Evolutionary conservation across 2,329 filamentous ascomycete genomes (phyloP), one percentile per base, ranked within the genome.

Genomic region (Simplicillium aogashimaense): DNA sequence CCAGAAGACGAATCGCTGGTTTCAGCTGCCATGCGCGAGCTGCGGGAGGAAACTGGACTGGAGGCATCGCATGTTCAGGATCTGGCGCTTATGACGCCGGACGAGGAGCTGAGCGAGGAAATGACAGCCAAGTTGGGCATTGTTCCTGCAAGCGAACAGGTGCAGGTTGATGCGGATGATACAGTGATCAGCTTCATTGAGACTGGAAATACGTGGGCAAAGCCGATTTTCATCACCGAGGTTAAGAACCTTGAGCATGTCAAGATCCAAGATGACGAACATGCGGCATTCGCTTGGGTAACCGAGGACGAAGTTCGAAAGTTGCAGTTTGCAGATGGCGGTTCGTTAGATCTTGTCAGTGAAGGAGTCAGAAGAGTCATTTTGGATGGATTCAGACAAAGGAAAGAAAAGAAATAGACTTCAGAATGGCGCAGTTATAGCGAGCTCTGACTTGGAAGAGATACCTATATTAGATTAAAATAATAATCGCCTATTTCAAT

Each of bases 11-110:
- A 37, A 10, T 60, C 46, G 9, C 50, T 67, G 6, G 50, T 68
- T 13, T 48, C 55, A 28, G 56, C 53, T 11, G 55, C 56, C 3
- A 62, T 59, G 6, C 61, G 70, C 20, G 70, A 74, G 51, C 55
- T 74, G 2, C 59, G 54, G 52, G 70, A 73, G 47, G 69, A 72
- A 47, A 51, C 66, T 0, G 60, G 63, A 0, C 55, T 72, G 1
- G 35, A 41, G 2, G 59, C 57, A 6, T 47, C 41, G 1, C 40
- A 41, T 7, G 53, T 66, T 2, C 47, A 46, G 9, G 43, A 43
- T 4, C 43, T 50, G 1, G 49, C 56, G 2, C 45, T 50, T 3
- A 37, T 45, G 40, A 34, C 40, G 2, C 32, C 51, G 31, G 12
- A 28, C 6, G 33, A 17, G 17, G 34, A 36, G 20, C 20, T 39